Evolutionary conservation across 2,329 filamentous ascomycete species (phyloP), one percentile per base, ranked within the genome.

Genomic region (Dactylellina cionopaga): DNA sequence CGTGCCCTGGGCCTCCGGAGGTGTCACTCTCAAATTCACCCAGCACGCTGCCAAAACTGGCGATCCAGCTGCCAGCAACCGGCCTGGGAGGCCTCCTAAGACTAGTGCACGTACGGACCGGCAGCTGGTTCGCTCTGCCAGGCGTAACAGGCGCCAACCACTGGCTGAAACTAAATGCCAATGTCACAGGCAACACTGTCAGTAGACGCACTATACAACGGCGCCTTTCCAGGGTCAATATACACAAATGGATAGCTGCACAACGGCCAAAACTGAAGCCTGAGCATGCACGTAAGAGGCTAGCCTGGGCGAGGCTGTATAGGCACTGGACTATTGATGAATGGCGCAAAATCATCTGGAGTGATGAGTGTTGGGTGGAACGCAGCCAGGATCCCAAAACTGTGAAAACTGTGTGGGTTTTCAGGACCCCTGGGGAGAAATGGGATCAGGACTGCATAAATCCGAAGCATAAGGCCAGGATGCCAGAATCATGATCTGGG

Each of bases 401-500:
- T 22, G n/a, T n/a, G n/a, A n/a, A n/a, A n/a, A 37, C 22, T 22
- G 22, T 37, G 2, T 54, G 10, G 11, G 17, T 54, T 22, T 35
- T 54, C 11, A 37, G 29, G 25, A 13, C 33, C 17, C 10, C 33
- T 11, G 17, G 15, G 3, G 11, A 37, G 11, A 54, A 37, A 35
- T 37, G 11, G 22, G 15, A 10, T 52, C 13, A 52, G n/a, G 17
- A 52, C 13, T 52, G 17, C 13, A 15, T 52, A 10, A 33, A 52
- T 52, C 25, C 25, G n/a, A 33, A 52, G 17, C 22, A 27, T 7
- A 52, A 52, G 17, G 29, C 9, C 17, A 52, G 17, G 17, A 52
- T 19, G 17, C 47, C 3, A 52, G 33, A 33, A 33, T 52, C 19
- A 52, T 52, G 17, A 47, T n/a, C n/a, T n/a, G n/a, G n/a, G n/a